Percentiles rank a stretch among this genome's conserved stretches.
Conservation (phyloP, 2,329 filamentous ascomycete genomes). For the Trichoderma atrobrunneum region DNA sequence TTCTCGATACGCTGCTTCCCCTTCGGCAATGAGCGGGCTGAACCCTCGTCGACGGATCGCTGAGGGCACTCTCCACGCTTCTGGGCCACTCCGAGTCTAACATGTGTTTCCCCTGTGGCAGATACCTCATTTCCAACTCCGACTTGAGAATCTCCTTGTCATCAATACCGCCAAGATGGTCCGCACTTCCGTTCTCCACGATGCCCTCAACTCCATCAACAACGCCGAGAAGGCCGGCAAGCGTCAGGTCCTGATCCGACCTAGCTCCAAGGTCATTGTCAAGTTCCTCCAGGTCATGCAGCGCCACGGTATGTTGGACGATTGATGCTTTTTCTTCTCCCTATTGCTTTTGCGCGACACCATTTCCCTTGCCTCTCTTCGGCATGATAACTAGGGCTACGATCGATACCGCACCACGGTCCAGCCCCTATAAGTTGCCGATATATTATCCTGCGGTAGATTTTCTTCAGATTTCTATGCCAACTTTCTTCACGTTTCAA, state of each 20-base stretch:
- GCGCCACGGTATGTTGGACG: slow-evolving; percentile 81
- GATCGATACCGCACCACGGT: slow-evolving; percentile 75
- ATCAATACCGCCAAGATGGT: slow-evolving; percentile 81
- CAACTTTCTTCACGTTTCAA: slow-evolving; percentile 28
- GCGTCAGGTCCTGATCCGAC: slow-evolving; percentile 97
- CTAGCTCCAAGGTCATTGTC: slow-evolving; percentile 98
- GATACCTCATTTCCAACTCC: slow-evolving; percentile 62
- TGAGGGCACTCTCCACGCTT: slow-evolving; percentile 70
- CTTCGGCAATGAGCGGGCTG: slow-evolving; percentile 64
- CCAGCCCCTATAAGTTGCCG: slow-evolving; percentile 99
- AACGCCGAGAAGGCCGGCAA: slow-evolving; percentile 99
- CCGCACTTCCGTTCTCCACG: slow-evolving; percentile 98
- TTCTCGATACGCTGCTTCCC: slow-evolving; percentile 60
- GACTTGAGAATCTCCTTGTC: slow-evolving; percentile 76
- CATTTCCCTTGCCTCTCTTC: slow-evolving; percentile 48
- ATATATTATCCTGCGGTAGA: slow-evolving; percentile 84
- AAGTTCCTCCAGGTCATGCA: slow-evolving; percentile 99
- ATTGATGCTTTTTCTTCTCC: not conserved
- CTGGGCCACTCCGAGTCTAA: slow-evolving; percentile 61
- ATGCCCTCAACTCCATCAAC: slow-evolving; percentile 99
- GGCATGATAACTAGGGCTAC: slow-evolving; percentile 99
- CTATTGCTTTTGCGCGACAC: not conserved
- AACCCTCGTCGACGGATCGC: slow-evolving; percentile 58
- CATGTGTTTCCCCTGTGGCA: slow-evolving; percentile 41
- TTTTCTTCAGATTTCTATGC: slow-evolving; percentile 86